Conservation (phyloP, 2,329 filamentous ascomycete genomes). For the Nemania sp. region DNA sequence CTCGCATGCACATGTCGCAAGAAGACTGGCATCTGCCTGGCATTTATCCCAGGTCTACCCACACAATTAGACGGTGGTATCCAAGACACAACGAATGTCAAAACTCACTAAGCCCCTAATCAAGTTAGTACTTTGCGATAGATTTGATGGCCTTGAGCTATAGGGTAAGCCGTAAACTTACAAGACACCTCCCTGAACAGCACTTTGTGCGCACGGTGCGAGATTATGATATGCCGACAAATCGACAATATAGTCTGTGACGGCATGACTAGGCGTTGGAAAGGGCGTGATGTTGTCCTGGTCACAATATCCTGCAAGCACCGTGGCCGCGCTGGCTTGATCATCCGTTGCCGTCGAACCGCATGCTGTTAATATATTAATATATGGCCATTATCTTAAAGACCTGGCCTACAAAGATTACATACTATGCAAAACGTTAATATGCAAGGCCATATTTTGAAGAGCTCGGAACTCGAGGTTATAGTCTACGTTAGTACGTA, state of each 20-base stretch:
- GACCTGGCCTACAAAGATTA: background rate
- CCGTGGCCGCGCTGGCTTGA: conserved; percentile 59
- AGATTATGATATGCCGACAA: conserved; percentile 58
- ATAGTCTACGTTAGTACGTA: conserved; percentile 1
- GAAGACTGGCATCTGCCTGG: conserved; percentile 55
- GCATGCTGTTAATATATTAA: conserved; percentile 52
- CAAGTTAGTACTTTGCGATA: conserved; percentile 12
- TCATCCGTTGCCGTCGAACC: conserved; percentile 62
- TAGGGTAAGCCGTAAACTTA: conserved; percentile 43
- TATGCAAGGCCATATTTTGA: background rate
- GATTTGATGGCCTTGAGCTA: background rate
- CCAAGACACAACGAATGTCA: background rate
- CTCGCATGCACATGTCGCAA: conserved; percentile 64
- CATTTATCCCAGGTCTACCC: conserved; percentile 53
- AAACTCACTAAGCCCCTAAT: conserved; percentile 52
- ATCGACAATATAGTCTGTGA: conserved; percentile 64
- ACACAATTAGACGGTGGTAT: conserved; percentile 25
- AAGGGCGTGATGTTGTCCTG: conserved; percentile 56
- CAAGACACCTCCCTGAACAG: conserved; percentile 56
- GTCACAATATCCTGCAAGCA: conserved; percentile 63
- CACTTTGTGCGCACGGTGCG: conserved; percentile 58
- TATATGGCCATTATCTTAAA: background rate
- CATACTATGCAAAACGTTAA: conserved; percentile 27
- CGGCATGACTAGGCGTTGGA: conserved; percentile 57
- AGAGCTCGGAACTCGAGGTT: background rate